Base-by-base conservation (phyloP, 306 rosid species). In the Rosa chinensis region DNA sequence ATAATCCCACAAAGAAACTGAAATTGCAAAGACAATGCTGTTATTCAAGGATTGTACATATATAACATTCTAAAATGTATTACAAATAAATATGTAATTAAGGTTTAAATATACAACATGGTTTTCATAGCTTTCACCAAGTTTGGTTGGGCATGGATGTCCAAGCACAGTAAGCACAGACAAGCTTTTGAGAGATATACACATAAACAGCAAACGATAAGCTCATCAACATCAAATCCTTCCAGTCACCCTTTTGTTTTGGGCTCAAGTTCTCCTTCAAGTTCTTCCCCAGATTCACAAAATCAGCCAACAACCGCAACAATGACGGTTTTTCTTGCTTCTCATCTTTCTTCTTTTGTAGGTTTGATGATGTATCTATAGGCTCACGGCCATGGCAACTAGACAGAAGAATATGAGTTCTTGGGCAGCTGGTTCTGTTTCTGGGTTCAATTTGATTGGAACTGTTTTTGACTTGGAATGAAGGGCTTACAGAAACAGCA, bases 201-300 rank as follows among this genome's bases (percentile, higher is more conserved):
- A 93, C 98, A 88, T 93, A 93, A 80, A 93, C 91, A 70, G 97
- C 97, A 83, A 93, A 93, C 0, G 98, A 91, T 44, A 93, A 78
- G 79, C 98, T 91, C 94, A 93, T 93, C 67, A 93, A 61, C 55
- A 89, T 49, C 89, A 93, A 64, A 58, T 93, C 98, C 71, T 89
- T 91, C 97, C 96, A 93, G 63, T 91, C 97, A 74, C 97, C 97
- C 84, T 91, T 93, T 79, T 83, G 88, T 75, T 88, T 89, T 59
- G 98, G 97, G 76, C 89, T 91, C 81, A 89, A 70, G 79, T 82
- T 88, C 79, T 88, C 80, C 87, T 82, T 87, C 79, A 87, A 4
- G 74, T 58, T 80, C 70, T 85, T 83, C 71, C 94, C 90, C 63
- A 85, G 2, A 82, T 84, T 87, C 74, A 80, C 91, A 40, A 89